phyloP scores from a whole-genome alignment of 2,329 filamentous ascomycete species.

The Diplodia corticola region DNA sequence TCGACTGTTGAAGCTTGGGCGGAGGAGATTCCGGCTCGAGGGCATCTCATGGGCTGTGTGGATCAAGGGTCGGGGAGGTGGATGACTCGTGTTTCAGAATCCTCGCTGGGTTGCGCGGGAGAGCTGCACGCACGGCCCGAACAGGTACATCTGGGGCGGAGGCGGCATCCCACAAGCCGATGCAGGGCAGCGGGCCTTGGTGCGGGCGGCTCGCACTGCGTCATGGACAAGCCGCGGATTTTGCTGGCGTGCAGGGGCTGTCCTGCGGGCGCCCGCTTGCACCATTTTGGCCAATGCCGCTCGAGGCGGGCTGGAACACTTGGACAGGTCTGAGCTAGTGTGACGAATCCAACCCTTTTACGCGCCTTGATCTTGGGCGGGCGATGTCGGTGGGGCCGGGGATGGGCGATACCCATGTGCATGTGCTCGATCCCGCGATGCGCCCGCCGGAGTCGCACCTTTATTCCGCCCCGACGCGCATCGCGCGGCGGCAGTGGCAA shows the following conservation, averaged over 20 bases:
- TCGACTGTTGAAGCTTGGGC: not conserved
- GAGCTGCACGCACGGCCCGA: conserved; percentile 20
- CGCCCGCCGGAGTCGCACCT: not conserved
- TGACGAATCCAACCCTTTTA: not conserved
- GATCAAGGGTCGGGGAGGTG: not conserved
- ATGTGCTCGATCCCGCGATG: conserved; percentile 7
- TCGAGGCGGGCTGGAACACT: not conserved
- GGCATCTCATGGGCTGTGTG: not conserved
- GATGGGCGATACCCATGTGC: not conserved
- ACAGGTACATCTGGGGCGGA: not conserved
- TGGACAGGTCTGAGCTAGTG: conserved; percentile 6
- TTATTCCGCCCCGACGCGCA: not conserved
- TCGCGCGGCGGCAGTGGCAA: not conserved
- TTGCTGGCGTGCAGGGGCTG: not conserved
- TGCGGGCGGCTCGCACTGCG: not conserved
- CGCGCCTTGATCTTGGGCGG: not conserved
- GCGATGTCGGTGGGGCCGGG: not conserved
- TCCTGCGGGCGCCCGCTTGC: not conserved
- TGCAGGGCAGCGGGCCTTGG: conserved; percentile 1
- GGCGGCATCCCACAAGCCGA: not conserved
- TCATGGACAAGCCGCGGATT: not conserved
- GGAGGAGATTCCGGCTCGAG: not conserved
- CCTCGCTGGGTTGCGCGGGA: conserved; percentile 5
- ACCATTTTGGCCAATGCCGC: not conserved
- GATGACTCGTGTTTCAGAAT: conserved; percentile 18